A percentile compares a stretch with the other conserved stretches of the same genome.
Evolutionary conservation across 768 basidiomycete species (phyloP).

Genomic region (Pisolithus microcarpus): DNA sequence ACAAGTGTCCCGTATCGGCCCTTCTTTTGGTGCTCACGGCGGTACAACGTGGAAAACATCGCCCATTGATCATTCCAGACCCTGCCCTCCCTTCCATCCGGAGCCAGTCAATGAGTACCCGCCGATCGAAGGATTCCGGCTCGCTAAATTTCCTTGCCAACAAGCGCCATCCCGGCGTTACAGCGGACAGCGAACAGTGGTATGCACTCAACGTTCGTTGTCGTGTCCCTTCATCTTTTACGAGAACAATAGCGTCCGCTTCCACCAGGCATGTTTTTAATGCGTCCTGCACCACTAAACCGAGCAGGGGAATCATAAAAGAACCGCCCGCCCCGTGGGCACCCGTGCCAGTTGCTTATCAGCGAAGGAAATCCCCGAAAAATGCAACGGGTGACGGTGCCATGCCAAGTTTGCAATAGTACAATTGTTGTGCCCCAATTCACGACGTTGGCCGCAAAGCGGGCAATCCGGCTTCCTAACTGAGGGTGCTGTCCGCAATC

Average conservation of each 20-base stretch:
- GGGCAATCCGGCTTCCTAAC: too few species aligned
- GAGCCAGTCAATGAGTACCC: neutral
- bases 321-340: neutral
- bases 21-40: too few species aligned
- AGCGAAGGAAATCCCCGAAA: too few species aligned
- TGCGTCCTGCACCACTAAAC: neutral
- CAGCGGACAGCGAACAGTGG: slow-evolving; percentile 11
- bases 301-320: neutral
- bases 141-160: neutral
- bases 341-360: too few species aligned
- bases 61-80: too few species aligned
- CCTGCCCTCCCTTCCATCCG: too few species aligned
- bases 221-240: neutral
- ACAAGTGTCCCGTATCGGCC: neutral
- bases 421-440: too few species aligned
- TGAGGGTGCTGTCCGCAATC: too few species aligned
- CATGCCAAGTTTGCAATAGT: too few species aligned
- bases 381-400: too few species aligned
- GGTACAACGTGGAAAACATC: too few species aligned
- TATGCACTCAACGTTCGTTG: neutral
- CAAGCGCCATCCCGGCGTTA: slow-evolving; percentile 10
- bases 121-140: neutral
- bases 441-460: too few species aligned
- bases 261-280: neutral
- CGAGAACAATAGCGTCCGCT: neutral